phyloP scores from a whole-genome alignment of 2,329 filamentous ascomycete species.

The Fusarium hostae region DNA sequence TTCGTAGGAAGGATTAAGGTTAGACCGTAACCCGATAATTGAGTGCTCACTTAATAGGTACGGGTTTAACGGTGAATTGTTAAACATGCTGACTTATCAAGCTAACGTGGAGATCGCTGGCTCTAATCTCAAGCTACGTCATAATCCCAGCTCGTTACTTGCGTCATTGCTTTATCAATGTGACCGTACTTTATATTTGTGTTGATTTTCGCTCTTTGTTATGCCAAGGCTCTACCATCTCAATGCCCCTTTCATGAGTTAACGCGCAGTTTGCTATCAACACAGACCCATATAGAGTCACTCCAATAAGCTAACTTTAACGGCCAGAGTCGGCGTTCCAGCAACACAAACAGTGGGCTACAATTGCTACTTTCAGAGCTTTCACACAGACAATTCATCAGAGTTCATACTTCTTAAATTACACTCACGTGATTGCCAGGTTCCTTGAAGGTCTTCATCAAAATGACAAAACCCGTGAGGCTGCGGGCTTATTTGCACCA shows the following conservation, averaged over 20 bases:
- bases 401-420: not conserved
- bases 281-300: not conserved
- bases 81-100: constrained; percentile 10
- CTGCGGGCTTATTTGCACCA: constrained; percentile 27
- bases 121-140: constrained; percentile 18
- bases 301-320: not conserved
- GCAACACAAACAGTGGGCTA: not conserved
- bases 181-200: constrained; percentile 3
- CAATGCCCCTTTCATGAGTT: not conserved
- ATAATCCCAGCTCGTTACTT: constrained; percentile 6
- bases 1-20: constrained; percentile 11
- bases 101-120: not conserved
- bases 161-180: constrained; percentile 27
- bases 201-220: not conserved
- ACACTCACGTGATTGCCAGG: constrained; percentile 22
- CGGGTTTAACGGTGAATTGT: not conserved
- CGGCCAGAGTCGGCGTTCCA: not conserved
- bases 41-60: not conserved
- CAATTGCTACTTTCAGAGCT: not conserved
- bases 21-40: constrained; percentile 3
- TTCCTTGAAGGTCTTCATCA: not conserved
- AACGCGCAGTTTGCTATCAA: not conserved
- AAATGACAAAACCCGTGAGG: not conserved
- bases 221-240: not conserved
- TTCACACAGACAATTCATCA: not conserved